phyloP scores from a whole-genome alignment of 2,329 filamentous ascomycete species.

The Phyllosticta ampelicida region DNA sequence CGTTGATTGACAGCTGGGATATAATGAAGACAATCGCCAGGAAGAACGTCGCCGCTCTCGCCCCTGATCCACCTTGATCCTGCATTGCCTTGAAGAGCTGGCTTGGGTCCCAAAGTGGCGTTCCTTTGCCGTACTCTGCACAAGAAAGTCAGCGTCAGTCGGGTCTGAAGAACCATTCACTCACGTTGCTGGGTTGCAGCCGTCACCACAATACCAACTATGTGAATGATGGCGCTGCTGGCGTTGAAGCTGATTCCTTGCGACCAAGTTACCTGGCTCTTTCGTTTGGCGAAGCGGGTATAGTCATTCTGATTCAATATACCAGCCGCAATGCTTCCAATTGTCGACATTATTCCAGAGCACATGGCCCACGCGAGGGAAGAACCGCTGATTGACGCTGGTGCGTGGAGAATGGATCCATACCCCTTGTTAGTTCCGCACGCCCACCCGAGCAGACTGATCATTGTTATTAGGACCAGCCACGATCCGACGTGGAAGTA shows the following conservation, averaged over 20 bases:
- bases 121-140: conserved; percentile 16
- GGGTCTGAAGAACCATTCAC: not conserved
- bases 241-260: conserved; percentile 28
- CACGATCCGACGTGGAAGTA: conserved; percentile 20
- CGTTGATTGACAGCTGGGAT: conserved; percentile 12
- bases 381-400: conserved; percentile 13
- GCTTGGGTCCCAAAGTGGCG: conserved; percentile 29
- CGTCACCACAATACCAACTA: conserved; percentile 33
- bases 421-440: conserved; percentile 22
- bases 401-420: conserved; percentile 10
- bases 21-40: not conserved
- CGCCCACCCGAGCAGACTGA: conserved; percentile 24
- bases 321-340: conserved; percentile 10
- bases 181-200: conserved; percentile 29
- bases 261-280: conserved; percentile 24
- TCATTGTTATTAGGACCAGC: conserved; percentile 23
- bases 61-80: conserved; percentile 15
- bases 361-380: conserved; percentile 31
- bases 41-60: not conserved
- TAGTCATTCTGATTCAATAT: conserved; percentile 24
- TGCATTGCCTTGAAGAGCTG: conserved; percentile 15
- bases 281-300: conserved; percentile 30
- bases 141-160: not conserved
- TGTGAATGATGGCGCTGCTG: conserved; percentile 25
- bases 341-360: conserved; percentile 30